phyloP scores from a whole-genome alignment of 2,329 filamentous ascomycete species.

The Sporothrix brasiliensis region DNA sequence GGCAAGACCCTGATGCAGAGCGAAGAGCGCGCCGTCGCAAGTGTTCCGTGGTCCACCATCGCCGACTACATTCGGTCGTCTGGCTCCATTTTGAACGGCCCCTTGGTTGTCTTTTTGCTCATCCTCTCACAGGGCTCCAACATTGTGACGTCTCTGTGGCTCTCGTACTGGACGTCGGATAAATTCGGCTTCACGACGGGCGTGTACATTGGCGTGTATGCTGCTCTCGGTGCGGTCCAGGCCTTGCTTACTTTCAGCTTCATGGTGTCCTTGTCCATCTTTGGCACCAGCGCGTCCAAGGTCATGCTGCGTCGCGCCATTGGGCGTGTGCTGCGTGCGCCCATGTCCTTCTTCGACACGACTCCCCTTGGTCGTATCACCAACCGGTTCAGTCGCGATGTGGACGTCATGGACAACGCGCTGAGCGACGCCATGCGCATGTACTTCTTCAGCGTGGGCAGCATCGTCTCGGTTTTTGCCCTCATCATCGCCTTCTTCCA shows the following conservation, averaged over 20 bases:
- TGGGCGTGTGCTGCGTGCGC: constrained; percentile 69
- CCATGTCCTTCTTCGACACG: constrained; percentile 95
- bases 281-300: constrained; percentile 80
- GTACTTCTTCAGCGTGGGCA: constrained; percentile 83
- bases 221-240: constrained; percentile 70
- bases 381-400: constrained; percentile 93
- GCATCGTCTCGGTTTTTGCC: constrained; percentile 80
- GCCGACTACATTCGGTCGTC: constrained; percentile 75
- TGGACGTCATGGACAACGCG: constrained; percentile 95
- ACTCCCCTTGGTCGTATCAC: constrained; percentile 94
- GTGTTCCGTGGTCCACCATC: constrained; percentile 81
- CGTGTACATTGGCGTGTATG: constrained; percentile 72
- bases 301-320: constrained; percentile 81
- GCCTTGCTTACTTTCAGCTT: constrained; percentile 78
- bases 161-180: constrained; percentile 89
- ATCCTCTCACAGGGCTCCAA: constrained; percentile 78
- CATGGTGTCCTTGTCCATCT: constrained; percentile 74
- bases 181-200: constrained; percentile 69
- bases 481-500: constrained; percentile 95
- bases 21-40: constrained; percentile 70
- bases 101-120: constrained; percentile 65
- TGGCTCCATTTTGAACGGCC: constrained; percentile 69
- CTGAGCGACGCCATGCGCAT: constrained; percentile 88
- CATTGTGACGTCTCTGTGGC: constrained; percentile 85
- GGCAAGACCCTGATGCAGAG: constrained; percentile 70